Evolutionary conservation across 2,329 filamentous ascomycete genomes (phyloP), one percentile per base, ranked within the genome.

Genomic region (Chaetomium globosum): DNA sequence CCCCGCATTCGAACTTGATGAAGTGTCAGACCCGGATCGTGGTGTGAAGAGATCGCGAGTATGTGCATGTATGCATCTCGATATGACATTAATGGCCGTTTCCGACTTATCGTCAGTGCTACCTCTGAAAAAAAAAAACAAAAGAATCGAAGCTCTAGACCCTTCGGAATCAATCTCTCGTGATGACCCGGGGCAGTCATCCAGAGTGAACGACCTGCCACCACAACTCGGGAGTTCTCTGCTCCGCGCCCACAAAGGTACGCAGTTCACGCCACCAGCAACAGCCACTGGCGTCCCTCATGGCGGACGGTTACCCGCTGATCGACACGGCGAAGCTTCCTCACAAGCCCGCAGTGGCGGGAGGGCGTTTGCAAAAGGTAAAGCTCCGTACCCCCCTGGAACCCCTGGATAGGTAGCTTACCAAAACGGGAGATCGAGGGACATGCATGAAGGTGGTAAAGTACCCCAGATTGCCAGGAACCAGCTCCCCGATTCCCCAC

Each of bases 401-500:
- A 36, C 33, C 33, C 33, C 33, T 36, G 9, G 7, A 31, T 31
- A 31, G 7, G 31, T 39, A 39, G 53, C 12, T 28, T 26, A 23
- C 46, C 65, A 59, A 48, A 65, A 61, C 52, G n/a, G 61, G 59
- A 65, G 31, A 61, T 59, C 49, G 56, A 64, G 48, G 61, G 48
- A 66, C 61, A 52, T 68, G 69, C 70, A 71, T 71, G 68, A 71
- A 36, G 63, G 66, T 67, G 68, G 65, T 55, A 68, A 61, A 69
- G 67, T 68, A 67, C 69, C 70, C 68, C 70, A 67, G 67, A 69
- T 69, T 70, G 65, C 64, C 61, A 60, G 21, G 49, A 53, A 65
- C 61, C 53, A 51, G 63, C 6, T 36, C 52, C 48, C 61, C 46
- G 21, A 61, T 66, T 67, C 70, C 70, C 70, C 69, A 68, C 65